These are phyloP conservation scores for Zygosaccharomyces bisporus DNA, from an alignment of 805 yeast species.

Conservation along the genomic window DNA sequence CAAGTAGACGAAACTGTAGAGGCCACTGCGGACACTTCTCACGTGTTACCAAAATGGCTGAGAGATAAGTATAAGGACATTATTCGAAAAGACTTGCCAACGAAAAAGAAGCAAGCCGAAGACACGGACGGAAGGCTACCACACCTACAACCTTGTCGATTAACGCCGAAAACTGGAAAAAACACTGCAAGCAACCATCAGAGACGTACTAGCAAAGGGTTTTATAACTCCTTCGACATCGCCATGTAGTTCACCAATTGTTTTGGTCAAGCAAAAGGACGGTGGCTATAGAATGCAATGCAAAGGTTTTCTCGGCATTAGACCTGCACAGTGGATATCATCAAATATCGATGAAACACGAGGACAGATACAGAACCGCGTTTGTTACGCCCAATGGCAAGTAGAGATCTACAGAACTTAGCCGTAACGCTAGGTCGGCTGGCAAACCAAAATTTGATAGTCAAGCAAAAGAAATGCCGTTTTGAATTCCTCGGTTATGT, in stretches of 20 bases:
- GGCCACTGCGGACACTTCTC: too few species aligned
- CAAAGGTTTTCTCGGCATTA: conserved; percentile 9
- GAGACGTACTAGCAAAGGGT: conserved; percentile 10
- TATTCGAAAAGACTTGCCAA: too few species aligned
- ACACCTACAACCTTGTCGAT: conserved; percentile 13
- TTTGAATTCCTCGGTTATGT: conserved; percentile 19
- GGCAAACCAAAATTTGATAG: conserved; percentile 8
- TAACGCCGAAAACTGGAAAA: conserved; percentile 16
- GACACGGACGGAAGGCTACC: conserved; percentile 10
- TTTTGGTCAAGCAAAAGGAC: conserved; percentile 18
- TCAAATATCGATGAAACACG: conserved; percentile 14
- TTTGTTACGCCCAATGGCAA: conserved; percentile 16
- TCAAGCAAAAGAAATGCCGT: conserved; percentile 15
- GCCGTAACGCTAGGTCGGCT: conserved; percentile 1
- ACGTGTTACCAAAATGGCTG: too few species aligned
- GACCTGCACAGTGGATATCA: conserved; percentile 15
- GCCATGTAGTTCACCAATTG: conserved; percentile 17
- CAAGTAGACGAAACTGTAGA: too few species aligned
- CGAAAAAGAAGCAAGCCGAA: too few species aligned
- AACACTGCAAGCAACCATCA: conserved; percentile 4
- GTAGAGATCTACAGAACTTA: conserved; percentile 12
- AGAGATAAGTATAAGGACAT: too few species aligned
- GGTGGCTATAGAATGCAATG: neutral
- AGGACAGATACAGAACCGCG: conserved; percentile 13
- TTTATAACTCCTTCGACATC: conserved; percentile 9